phyloP scores from a whole-genome alignment of 2,329 filamentous ascomycete species.

The Talaromyces sp. region DNA sequence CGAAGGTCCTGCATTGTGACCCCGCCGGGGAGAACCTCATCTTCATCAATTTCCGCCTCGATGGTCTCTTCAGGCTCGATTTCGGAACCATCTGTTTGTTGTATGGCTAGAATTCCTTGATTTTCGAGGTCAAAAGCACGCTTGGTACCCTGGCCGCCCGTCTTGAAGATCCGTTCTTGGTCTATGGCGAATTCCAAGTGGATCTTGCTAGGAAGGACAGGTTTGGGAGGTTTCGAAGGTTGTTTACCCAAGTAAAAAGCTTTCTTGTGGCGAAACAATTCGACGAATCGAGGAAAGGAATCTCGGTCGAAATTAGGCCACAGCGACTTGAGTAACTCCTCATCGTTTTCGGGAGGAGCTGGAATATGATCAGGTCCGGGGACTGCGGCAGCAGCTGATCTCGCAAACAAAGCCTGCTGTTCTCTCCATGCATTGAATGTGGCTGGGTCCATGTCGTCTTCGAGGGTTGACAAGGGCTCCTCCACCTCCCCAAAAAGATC shows the following conservation, averaged over 20 bases:
- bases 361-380: constrained; percentile 35
- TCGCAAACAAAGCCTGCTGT: constrained; percentile 42
- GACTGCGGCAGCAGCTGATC: constrained; percentile 45
- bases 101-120: constrained; percentile 45
- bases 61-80: constrained; percentile 45
- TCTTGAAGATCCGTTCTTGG: constrained; percentile 77
- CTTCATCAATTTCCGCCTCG: constrained; percentile 51
- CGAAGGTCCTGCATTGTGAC: constrained; percentile 75
- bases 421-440: constrained; percentile 39
- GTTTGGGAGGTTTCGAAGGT: constrained; percentile 71
- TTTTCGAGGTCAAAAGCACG: constrained; percentile 48
- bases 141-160: constrained; percentile 58
- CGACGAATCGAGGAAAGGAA: constrained; percentile 69
- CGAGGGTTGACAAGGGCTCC: constrained; percentile 19
- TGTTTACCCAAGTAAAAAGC: constrained; percentile 73
- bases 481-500: constrained; percentile 18
- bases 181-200: constrained; percentile 80
- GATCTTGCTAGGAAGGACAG: constrained; percentile 79
- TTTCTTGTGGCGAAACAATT: constrained; percentile 74
- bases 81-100: constrained; percentile 36
- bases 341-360: constrained; percentile 63
- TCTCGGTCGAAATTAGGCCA: constrained; percentile 78
- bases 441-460: constrained; percentile 36
- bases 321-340: constrained; percentile 69
- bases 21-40: constrained; percentile 61